Evolutionary conservation across 164 flowering plant genomes (phyloP), one percentile per base, ranked within the genome.

Genomic region (Chimonanthus salicifolius): DNA sequence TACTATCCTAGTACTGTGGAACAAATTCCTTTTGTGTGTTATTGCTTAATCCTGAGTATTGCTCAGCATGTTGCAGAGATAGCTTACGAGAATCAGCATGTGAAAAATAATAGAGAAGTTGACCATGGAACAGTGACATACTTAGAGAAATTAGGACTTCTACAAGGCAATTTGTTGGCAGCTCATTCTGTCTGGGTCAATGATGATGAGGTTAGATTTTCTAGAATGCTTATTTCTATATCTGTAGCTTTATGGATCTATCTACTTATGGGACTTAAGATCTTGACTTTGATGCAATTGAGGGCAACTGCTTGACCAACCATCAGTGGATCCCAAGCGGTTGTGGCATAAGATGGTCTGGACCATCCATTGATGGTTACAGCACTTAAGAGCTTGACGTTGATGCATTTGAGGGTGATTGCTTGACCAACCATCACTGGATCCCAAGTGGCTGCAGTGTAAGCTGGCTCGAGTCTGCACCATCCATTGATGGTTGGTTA

Each of bases 61-160:
- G 6, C 79, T 3, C 74, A 94, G 98, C 97, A 94, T 86, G 90
- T 91, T 79, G 92, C 98, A 70, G 98, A 91, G 83, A 90, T 91
- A 80, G 82, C 91, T 49, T 90, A 82, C 78, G 98, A 94, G 84
- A 94, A 94, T 77, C 82, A 89, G 73, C 21, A 79, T 72, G 92
- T 90, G 74, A 76, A 62, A 71, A 75, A 82, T 68, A 82, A 86
- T 62, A 81, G 88, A 68, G 79, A 84, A 79, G 87, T 85, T 78
- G 88, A 88, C 72, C 88, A 89, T 82, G 98, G 98, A 81, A 94
- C 98, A 62, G 97, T 94, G 62, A 83, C 94, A 51, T 87, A 83
- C 82, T 86, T 91, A 84, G 87, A 91, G 80, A 94, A 89, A 82
- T 84, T 90, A 66, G 82, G 83, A 64, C 74, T 94, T 70, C 82